A percentile compares a stretch with the other conserved stretches of the same genome.
phyloP scores from a whole-genome alignment of 2,329 filamentous ascomycete genomes.

The Colletotrichum agaves region DNA sequence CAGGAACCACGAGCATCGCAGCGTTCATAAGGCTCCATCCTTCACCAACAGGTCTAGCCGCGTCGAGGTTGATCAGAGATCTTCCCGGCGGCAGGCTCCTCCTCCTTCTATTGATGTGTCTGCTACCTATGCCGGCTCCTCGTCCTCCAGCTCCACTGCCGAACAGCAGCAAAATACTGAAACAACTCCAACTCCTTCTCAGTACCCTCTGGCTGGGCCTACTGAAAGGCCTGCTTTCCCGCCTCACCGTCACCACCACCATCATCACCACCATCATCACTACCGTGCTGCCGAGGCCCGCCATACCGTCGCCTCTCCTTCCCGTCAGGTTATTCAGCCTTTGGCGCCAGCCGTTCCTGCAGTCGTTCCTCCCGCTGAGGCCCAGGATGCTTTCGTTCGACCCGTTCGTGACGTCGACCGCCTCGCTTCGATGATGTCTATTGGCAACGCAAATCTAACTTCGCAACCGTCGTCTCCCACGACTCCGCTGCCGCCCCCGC shows the following conservation, averaged over 20 bases:
- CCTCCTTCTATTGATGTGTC: conserved; percentile 75
- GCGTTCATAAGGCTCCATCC: conserved; percentile 60
- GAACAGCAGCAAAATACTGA: conserved; percentile 59
- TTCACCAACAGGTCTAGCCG: conserved; percentile 65
- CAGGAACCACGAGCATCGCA: conserved; percentile 60
- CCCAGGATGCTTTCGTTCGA: conserved; percentile 77
- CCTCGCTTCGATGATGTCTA: conserved; percentile 82
- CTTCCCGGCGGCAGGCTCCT: conserved; percentile 80
- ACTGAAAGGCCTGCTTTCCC: conserved; percentile 76
- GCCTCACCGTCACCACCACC: conserved; percentile 56
- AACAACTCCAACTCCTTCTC: conserved; percentile 66
- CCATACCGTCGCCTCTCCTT: conserved; percentile 59
- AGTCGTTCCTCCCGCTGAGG: conserved; percentile 73
- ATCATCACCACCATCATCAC: conserved; percentile 63
- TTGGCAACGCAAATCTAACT: conserved; percentile 73
- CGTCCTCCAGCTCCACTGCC: conserved; percentile 50
- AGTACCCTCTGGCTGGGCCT: conserved; percentile 75
- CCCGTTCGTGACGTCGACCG: conserved; percentile 86
- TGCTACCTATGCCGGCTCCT: conserved; percentile 52
- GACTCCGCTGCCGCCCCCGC: conserved; percentile 79
- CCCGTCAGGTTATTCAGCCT: conserved; percentile 69
- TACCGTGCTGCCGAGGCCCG: conserved; percentile 63
- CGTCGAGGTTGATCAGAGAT: conserved; percentile 68
- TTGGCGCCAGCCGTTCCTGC: conserved; percentile 74
- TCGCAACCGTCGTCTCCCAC: conserved; percentile 96